Conservation (phyloP, 495 filamentous ascomycete genomes). For the Lophiotrema nucula region DNA sequence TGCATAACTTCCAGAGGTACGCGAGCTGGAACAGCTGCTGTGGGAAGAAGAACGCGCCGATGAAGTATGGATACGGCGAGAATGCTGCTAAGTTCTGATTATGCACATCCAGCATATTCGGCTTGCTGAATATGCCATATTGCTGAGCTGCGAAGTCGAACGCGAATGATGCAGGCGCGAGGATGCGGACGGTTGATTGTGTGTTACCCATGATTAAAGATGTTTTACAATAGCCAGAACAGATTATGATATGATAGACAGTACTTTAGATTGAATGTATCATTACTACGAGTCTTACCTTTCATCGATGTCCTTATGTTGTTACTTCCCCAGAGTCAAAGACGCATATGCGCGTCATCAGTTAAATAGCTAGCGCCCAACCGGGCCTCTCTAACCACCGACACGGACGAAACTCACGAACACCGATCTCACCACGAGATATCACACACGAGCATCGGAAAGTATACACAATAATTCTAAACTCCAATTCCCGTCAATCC, state of each 20-base stretch:
- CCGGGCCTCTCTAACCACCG: not conserved
- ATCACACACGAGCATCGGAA: too few relatives aligned
- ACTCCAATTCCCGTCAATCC: too few relatives aligned
- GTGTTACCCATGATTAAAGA: conserved; percentile 35
- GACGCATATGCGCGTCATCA: conserved; percentile 17
- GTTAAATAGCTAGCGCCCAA: too few relatives aligned
- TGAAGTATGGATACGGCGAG: conserved; percentile 53
- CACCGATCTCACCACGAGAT: too few relatives aligned
- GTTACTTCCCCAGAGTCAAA: not conserved
- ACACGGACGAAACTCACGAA: too few relatives aligned
- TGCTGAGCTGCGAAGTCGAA: conserved; percentile 51
- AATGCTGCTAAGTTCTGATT: conserved; percentile 53
- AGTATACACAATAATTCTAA: too few relatives aligned
- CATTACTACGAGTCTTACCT: not conserved
- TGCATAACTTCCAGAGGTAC: conserved; percentile 52
- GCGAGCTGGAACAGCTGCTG: conserved; percentile 54
- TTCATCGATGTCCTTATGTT: too few relatives aligned
- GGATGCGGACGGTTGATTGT: conserved; percentile 35
- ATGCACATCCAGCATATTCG: conserved; percentile 54
- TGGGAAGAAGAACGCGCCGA: conserved; percentile 55
- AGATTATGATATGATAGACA: too few relatives aligned
- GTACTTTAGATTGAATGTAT: too few relatives aligned
- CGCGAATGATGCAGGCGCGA: conserved; percentile 49
- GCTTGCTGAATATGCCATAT: conserved; percentile 48
- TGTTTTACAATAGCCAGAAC: too few relatives aligned